Conservation (phyloP, 2,329 filamentous ascomycete genomes). For the Diplodia mutila region DNA sequence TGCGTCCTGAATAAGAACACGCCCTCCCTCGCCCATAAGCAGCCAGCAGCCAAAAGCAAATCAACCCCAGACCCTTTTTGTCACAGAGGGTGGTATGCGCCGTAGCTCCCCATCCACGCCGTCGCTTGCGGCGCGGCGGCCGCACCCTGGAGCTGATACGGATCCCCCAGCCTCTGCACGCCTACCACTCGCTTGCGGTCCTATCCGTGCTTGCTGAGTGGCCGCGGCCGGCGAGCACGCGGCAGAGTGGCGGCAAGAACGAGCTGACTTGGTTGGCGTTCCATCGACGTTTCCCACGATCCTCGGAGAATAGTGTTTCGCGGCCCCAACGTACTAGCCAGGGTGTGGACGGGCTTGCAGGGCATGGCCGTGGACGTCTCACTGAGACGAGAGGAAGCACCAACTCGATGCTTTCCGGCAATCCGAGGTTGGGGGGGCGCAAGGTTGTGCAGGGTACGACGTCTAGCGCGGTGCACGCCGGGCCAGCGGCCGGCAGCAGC, state of each 20-base stretch:
- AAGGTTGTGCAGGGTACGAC: not conserved
- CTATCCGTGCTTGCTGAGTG: constrained; percentile 21
- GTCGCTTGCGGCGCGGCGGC: not conserved
- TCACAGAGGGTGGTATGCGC: constrained; percentile 18
- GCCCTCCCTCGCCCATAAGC: not conserved
- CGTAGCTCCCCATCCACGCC: constrained; percentile 19
- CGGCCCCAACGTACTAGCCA: not conserved
- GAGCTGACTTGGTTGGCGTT: constrained; percentile 12
- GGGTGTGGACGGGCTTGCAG: constrained; percentile 7
- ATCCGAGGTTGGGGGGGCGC: constrained; percentile 9
- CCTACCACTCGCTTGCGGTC: constrained; percentile 5
- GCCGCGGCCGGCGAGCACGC: constrained; percentile 4
- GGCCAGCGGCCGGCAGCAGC: not conserved
- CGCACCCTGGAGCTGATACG: constrained; percentile 9
- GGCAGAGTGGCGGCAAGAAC: constrained; percentile 9
- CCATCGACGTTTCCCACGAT: constrained; percentile 11
- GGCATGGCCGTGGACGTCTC: constrained; percentile 4
- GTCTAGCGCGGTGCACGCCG: constrained; percentile 6
- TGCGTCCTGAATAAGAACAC: constrained; percentile 20
- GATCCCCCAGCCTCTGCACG: constrained; percentile 6
- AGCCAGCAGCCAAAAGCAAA: constrained; percentile 19
- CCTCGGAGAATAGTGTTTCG: constrained; percentile 15
- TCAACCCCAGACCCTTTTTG: constrained; percentile 20
- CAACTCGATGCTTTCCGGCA: constrained; percentile 14
- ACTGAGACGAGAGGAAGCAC: not conserved